Conservation (phyloP, 2,329 filamentous ascomycete genomes). For the Boeremia exigua region DNA sequence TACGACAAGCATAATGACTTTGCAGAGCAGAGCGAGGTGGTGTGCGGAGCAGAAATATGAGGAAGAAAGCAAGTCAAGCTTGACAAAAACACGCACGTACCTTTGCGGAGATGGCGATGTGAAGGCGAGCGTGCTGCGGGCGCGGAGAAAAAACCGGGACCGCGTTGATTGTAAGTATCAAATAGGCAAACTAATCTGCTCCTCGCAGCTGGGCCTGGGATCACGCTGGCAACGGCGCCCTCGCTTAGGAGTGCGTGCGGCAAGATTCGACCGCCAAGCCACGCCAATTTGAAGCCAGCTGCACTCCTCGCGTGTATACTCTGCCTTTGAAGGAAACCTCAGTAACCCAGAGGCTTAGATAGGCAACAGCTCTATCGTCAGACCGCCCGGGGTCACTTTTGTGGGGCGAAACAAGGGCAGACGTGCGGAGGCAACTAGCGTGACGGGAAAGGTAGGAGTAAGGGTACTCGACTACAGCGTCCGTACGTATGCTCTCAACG, state of each 20-base stretch:
- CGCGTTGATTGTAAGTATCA: constrained; percentile 1
- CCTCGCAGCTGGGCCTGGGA: not conserved
- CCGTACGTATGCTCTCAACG: constrained; percentile 1
- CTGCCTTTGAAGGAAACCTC: not conserved
- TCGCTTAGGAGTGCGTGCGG: not conserved
- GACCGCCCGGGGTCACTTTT: not conserved
- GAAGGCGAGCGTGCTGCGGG: not conserved
- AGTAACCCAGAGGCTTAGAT: not conserved
- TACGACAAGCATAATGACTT: not conserved
- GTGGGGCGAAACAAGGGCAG: not conserved
- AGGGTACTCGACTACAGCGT: constrained; percentile 3
- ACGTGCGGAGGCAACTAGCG: constrained; percentile 9
- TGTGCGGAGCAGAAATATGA: not conserved
- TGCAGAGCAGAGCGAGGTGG: not conserved
- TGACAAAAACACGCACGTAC: not conserved
- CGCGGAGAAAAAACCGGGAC: not conserved
- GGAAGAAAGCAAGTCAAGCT: no score
- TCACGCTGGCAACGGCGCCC: constrained; percentile 1
- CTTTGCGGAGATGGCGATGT: not conserved
- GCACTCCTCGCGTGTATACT: no score
- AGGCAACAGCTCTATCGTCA: not conserved
- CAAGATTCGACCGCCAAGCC: not conserved
- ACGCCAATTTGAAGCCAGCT: not conserved
- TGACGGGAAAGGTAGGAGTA: constrained; percentile 5
- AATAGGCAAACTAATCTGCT: not conserved